Conservation (phyloP, 2,329 filamentous ascomycete genomes). For the Dothistroma septosporum region DNA sequence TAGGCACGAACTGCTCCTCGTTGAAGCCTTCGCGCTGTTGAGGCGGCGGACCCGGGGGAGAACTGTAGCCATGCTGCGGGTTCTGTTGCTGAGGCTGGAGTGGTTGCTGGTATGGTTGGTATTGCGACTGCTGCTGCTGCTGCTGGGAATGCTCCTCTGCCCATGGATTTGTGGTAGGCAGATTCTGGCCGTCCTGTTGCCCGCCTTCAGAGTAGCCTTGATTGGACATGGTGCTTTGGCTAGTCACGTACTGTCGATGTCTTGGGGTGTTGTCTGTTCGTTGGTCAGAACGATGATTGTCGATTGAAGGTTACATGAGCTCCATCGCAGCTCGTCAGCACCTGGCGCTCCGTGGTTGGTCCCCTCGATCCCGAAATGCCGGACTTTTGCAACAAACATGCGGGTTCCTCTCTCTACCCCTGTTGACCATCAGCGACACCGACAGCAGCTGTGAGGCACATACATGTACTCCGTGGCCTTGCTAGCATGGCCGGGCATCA, state of each 20-base stretch:
- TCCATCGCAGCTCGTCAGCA: background rate
- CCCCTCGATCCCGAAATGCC: background rate
- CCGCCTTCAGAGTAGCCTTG: conserved; percentile 15
- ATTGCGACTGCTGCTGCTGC: conserved; percentile 9
- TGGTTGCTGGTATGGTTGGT: conserved; percentile 10
- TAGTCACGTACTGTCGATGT: background rate
- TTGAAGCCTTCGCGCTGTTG: conserved; percentile 27
- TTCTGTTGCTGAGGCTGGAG: conserved; percentile 9
- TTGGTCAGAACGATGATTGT: background rate
- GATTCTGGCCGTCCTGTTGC: conserved; percentile 9
- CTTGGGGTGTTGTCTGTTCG: background rate
- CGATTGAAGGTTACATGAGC: background rate
- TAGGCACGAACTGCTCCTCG: conserved; percentile 39
- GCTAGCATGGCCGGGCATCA: background rate
- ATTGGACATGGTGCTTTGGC: conserved; percentile 7
- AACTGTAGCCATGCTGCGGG: conserved; percentile 5
- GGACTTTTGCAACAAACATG: background rate
- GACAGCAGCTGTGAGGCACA: too few species aligned
- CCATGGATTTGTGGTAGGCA: conserved; percentile 20
- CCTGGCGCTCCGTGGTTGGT: background rate
- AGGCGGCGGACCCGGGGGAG: conserved; percentile 19
- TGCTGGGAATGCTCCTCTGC: conserved; percentile 13
- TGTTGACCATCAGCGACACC: too few species aligned
- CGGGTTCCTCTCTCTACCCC: too few species aligned
- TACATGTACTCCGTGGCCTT: background rate